Percentiles rank a stretch among this genome's conserved stretches.
Conservation (phyloP, 2,329 filamentous ascomycete genomes). For the Aspergillus versicolor region DNA sequence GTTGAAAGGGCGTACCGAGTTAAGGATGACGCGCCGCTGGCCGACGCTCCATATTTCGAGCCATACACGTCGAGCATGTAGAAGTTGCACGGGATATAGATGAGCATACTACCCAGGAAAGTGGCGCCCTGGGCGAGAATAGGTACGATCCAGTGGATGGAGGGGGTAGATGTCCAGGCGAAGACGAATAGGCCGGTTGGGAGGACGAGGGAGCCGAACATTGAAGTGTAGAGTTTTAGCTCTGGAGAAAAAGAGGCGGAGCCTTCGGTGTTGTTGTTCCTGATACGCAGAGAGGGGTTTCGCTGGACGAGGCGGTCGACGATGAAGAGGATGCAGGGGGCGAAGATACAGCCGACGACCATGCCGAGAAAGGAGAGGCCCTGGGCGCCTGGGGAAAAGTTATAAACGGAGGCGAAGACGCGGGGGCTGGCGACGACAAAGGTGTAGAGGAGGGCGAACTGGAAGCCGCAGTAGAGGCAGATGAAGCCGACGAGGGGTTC, state of each 20-base stretch:
- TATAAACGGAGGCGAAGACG: slow-evolving; percentile 61
- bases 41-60: slow-evolving; percentile 39
- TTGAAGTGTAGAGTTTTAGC: slow-evolving; percentile 25
- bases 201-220: slow-evolving; percentile 26
- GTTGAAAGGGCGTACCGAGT: slow-evolving; percentile 29
- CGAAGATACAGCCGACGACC: slow-evolving; percentile 67
- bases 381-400: slow-evolving; percentile 63
- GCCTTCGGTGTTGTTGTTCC: neutral
- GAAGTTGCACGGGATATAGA: slow-evolving; percentile 37
- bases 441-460: slow-evolving; percentile 77
- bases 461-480: slow-evolving; percentile 71
- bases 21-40: slow-evolving; percentile 29
- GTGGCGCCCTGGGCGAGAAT: slow-evolving; percentile 28
- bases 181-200: slow-evolving; percentile 67
- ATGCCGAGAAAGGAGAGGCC: slow-evolving; percentile 82
- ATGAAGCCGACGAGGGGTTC: slow-evolving; percentile 69
- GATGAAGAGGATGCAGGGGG: slow-evolving; percentile 4
- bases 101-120: slow-evolving; percentile 26
- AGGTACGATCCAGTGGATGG: slow-evolving; percentile 33
- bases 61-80: slow-evolving; percentile 46
- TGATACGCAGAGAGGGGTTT: neutral
- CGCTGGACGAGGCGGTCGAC: slow-evolving; percentile 1
- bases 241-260: slow-evolving; percentile 17
- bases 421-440: slow-evolving; percentile 84
- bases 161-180: slow-evolving; percentile 57